phyloP scores from a whole-genome alignment of 2,329 filamentous ascomycete species.

The Nakataea oryzae region DNA sequence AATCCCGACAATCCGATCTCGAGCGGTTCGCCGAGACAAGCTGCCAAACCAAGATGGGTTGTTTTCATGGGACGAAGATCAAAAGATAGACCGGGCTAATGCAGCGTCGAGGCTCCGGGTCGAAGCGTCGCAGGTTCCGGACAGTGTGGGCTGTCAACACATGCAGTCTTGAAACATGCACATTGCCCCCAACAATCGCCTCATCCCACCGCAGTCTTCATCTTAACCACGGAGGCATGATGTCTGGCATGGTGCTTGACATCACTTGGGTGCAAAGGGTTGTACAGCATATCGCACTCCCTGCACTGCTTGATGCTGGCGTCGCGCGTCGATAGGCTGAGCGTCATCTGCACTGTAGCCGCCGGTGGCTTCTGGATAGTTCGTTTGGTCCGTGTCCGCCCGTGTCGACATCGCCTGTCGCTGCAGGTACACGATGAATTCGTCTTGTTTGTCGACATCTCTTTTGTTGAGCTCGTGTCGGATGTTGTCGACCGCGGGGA shows the following conservation, averaged over 20 bases:
- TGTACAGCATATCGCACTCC: conserved; percentile 32
- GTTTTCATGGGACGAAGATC: too few species aligned
- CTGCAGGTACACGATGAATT: background rate
- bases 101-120: too few species aligned
- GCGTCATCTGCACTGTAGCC: conserved; percentile 25
- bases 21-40: too few species aligned
- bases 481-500: background rate
- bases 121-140: background rate
- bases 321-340: conserved; percentile 26
- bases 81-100: too few species aligned
- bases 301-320: conserved; percentile 27
- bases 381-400: background rate
- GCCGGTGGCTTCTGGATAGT: background rate
- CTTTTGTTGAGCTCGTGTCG: background rate
- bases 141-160: background rate
- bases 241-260: conserved; percentile 26
- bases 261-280: conserved; percentile 31
- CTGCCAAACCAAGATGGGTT: too few species aligned
- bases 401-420: background rate
- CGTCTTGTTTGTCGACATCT: background rate
- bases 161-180: background rate
- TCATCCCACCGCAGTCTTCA: background rate
- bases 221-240: conserved; percentile 2
- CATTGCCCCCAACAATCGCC: background rate
- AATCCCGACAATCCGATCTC: too few species aligned